phyloP scores from a whole-genome alignment of 2,329 filamentous ascomycete genomes.

The Plectosphaerella cucumerina region DNA sequence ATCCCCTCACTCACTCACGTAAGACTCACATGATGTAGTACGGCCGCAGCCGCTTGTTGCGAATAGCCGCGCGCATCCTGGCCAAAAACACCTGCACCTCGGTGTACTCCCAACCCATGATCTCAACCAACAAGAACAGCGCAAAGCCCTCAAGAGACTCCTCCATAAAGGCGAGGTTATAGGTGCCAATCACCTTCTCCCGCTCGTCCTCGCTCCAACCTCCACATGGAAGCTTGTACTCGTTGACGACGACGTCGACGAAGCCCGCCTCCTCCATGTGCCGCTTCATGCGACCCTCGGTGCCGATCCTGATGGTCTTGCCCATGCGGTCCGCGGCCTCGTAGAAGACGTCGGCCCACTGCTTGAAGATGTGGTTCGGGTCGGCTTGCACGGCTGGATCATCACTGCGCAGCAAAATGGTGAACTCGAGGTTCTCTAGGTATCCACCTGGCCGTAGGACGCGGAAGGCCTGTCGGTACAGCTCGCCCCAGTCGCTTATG shows the following conservation, averaged over 20 bases:
- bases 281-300: slow-evolving; percentile 13
- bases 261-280: slow-evolving; percentile 18
- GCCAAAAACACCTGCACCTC: slow-evolving; percentile 19
- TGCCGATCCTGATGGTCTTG: slow-evolving; percentile 14
- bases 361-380: slow-evolving; percentile 19
- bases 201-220: slow-evolving; percentile 10
- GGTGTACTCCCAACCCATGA: slow-evolving; percentile 20
- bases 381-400: slow-evolving; percentile 15
- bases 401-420: slow-evolving; percentile 16
- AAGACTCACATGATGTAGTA: slow-evolving; percentile 18
- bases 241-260: slow-evolving; percentile 8
- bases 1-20: no score
- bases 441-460: slow-evolving; percentile 53
- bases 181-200: slow-evolving; percentile 9
- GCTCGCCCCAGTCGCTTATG: slow-evolving; percentile 49
- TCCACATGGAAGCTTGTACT: slow-evolving; percentile 8
- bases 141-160: slow-evolving; percentile 20
- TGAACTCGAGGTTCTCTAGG: slow-evolving; percentile 26
- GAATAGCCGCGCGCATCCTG: slow-evolving; percentile 17
- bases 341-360: slow-evolving; percentile 19
- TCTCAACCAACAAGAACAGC: slow-evolving; percentile 18
- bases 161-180: slow-evolving; percentile 15
- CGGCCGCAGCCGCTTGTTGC: slow-evolving; percentile 14
- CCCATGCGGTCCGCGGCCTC: slow-evolving; percentile 17
- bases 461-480: slow-evolving; percentile 46